Evolutionary conservation across 1,284 basidiomycete species (phyloP), one percentile per base, ranked within the genome.

Genomic region (Caloboletus inedulis): DNA sequence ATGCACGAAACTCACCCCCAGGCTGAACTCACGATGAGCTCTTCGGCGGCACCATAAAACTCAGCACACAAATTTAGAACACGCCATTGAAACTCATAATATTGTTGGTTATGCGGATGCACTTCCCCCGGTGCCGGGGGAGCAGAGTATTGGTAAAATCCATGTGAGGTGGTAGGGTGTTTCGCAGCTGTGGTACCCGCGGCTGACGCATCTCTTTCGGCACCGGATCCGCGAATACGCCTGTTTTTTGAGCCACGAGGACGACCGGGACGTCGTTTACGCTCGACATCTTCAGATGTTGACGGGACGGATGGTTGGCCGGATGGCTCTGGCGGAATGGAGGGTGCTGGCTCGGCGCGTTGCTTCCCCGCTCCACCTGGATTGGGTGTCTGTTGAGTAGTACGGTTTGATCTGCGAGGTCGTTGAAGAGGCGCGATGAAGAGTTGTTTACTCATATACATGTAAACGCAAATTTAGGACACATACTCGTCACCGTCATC

Each of bases 21-120:
- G 51, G 57, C 40, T 31, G 31, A 53, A 80, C 87, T 69, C 66
- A 91, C 88, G 50, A 91, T 78, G 43, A 91, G 77, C 66, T 91
- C 88, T 65, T 89, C 88, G 16, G 89, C 88, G 7, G 88, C 87
- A 33, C 83, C 85, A 70, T 90, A 91, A 65, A 91, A 91, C 64
- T 90, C 88, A 2, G 84, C 82, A 67, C 88, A 91, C 35, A 91
- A 72, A 62, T 88, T 88, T 50, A 91, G 69, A 37, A 89, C 82
- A 47, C 87, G 79, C 87, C 88, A 91, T 65, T 90, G 87, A 61
- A 91, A 91, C 64, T 90, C 87, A 64, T 88, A 87, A 68, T 88
- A 89, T 61, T 84, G 81, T 58, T 88, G 84, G 62, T 87, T 87
- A 61, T 84, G 80, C 8, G 84, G 69, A 57, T 79, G 78, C 34